Evolutionary conservation across 345 rosid genomes (phyloP), one percentile per base, ranked within the genome.

Genomic region (Litchi chinensis): DNA sequence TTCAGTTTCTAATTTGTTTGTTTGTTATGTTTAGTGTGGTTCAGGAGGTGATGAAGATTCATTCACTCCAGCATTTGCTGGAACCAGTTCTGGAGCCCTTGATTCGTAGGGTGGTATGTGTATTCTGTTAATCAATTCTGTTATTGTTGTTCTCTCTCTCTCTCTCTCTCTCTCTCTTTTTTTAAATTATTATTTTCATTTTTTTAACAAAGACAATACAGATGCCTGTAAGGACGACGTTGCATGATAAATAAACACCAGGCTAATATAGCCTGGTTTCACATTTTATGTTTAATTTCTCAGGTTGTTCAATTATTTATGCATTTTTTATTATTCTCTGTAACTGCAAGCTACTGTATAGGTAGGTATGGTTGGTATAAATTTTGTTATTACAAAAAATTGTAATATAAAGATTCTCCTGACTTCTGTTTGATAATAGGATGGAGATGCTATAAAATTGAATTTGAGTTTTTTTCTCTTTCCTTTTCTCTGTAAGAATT

Each of bases 31-130:
- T 44, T 82, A 96, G 99, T 89, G 98, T 91, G 86, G 98, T 96
- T 77, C 93, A 91, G 81, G 98, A 94, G 80, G 97, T 91, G 78
- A 91, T 96, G 89, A 91, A 89, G 86, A 79, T 87, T 85, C 90
- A 87, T 66, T 87, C 95, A 11, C 88, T 92, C 76, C 90, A 92
- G 80, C 90, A 86, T 78, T 81, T 88, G 76, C 89, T 95, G 79
- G 99, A 93, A 86, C 98, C 96, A 8, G 86, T 89, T 89, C 84
- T 95, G 57, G 99, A 93, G 89, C 99, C 99, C 10, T 85, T 96
- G 84, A 91, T 96, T 76, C 97, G 99, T 52, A 90, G 90, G 82
- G 99, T 96, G 97, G 99, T 96, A 87, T 9, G 95, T 79, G 44
- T 71, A 44, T 65, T 71, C 16, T 59, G 46, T 48, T 70, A 8